Evolutionary conservation across 345 rosid species (phyloP).

Genomic region (Arabidopsis thaliana): TAIR10.1 NC_003074.8:19087501-19088000

Average conservation of each 20-base stretch:
- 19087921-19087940: neutral
- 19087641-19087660: conserved; percentile 37
- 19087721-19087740: conserved; percentile 55
- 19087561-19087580: neutral
- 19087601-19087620: neutral
- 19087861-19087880: conserved; percentile 51
- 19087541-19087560: conserved; percentile 43
- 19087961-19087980: neutral
- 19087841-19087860: conserved; percentile 47
- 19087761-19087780: conserved; percentile 55
- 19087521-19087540: conserved; percentile 65
- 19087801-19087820: conserved; percentile 60
- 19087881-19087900: conserved; percentile 49
- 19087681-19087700: conserved; percentile 40
- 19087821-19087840: conserved; percentile 61
- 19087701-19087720: neutral
- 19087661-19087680: conserved; percentile 60
- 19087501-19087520: conserved; percentile 64
- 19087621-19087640: conserved; percentile 36
- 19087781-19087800: conserved; percentile 47
- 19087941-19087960: neutral
- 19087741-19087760: conserved; percentile 65
- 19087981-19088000: neutral
- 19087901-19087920: conserved; percentile 25
- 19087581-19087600: neutral